These are phyloP conservation scores for Astrephomene gubernaculifera DNA, from an alignment of 139 green algal genomes.

Conservation along the genomic window DNA sequence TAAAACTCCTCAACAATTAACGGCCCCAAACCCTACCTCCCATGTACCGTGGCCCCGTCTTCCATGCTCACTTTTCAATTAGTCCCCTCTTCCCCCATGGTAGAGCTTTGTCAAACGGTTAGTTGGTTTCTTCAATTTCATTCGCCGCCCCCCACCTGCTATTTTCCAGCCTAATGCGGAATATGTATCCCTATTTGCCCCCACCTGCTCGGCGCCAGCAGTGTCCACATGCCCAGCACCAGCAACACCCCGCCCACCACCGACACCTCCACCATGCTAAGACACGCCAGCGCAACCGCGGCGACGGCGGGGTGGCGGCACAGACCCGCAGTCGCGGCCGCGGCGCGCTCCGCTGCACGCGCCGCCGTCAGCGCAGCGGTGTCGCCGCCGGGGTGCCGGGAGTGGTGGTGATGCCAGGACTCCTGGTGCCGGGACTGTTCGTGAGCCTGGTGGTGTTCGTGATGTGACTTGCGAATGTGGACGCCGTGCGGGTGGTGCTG, in stretches of 20 bases:
- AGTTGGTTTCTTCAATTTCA: too few relatives aligned
- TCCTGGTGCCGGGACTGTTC: not conserved
- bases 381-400: not conserved
- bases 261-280: slow-evolving; percentile 56
- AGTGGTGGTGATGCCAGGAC: not conserved
- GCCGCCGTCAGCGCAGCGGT: not conserved
- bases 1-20: too few relatives aligned
- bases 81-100: too few relatives aligned
- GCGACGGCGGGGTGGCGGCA: slow-evolving; percentile 9
- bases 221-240: slow-evolving; percentile 45
- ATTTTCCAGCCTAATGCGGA: too few relatives aligned
- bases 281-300: slow-evolving; percentile 48
- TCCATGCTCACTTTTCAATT: too few relatives aligned
- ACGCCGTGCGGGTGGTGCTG: not conserved
- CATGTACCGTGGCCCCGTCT: too few relatives aligned
- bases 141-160: too few relatives aligned
- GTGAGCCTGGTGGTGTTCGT: not conserved
- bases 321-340: not conserved
- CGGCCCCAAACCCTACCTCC: too few relatives aligned
- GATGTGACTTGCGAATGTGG: not conserved
- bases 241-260: slow-evolving; percentile 38
- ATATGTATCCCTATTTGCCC: too few relatives aligned
- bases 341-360: not conserved
- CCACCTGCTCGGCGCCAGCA: slow-evolving; percentile 45
- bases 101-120: too few relatives aligned